Percentiles rank a stretch among this genome's conserved stretches.
These are phyloP conservation scores for Enterospora canceri DNA, from an alignment of 371 early-diverging fungal species.

Conservation along the genomic window DNA sequence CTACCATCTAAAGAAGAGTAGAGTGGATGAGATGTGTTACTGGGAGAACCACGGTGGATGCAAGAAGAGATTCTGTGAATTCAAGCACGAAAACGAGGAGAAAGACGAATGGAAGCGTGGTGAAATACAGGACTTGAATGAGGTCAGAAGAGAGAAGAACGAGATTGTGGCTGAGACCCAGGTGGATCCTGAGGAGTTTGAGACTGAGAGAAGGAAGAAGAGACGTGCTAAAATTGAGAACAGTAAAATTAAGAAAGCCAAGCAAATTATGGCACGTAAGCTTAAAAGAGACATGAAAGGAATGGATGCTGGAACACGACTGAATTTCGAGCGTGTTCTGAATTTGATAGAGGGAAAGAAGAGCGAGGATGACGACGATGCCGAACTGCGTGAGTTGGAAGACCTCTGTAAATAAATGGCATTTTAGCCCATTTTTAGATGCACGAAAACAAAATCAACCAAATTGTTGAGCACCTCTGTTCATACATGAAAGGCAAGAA, in stretches of 20 bases:
- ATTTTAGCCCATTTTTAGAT: no score
- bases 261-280: neutral
- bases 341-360: neutral
- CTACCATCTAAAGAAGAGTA: slow-evolving; percentile 51
- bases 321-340: neutral
- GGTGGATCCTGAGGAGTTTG: neutral
- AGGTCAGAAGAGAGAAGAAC: neutral
- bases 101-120: slow-evolving; percentile 47
- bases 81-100: slow-evolving; percentile 37
- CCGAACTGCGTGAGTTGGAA: neutral
- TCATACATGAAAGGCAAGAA: no score
- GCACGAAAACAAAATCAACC: no score
- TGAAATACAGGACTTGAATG: neutral
- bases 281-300: neutral
- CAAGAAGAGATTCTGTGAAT: slow-evolving; percentile 50
- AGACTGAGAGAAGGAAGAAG: neutral
- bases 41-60: slow-evolving; percentile 55
- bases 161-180: neutral
- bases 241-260: neutral
- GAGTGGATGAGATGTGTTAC: slow-evolving; percentile 44
- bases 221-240: neutral
- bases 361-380: neutral
- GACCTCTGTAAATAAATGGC: no score
- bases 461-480: no score
- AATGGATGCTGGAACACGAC: neutral